Base-by-base conservation (phyloP, 2,329 filamentous ascomycete genomes). In the Phaeosphaeriaceae sp. region DNA sequence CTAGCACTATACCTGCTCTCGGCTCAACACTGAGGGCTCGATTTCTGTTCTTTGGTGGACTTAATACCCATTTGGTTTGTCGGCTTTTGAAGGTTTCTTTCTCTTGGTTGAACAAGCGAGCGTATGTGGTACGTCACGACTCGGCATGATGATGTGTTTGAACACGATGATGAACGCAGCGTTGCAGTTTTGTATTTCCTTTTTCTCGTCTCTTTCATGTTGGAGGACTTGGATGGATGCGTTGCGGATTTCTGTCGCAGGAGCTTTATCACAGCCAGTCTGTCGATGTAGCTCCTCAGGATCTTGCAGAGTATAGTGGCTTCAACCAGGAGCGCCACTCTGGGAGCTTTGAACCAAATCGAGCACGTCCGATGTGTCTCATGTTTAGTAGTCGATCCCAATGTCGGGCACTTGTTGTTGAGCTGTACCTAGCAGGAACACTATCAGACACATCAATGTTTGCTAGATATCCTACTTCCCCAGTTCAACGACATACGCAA, bases 1-100 rank as follows among this genome's bases (percentile, higher is more conserved):
- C 55, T 53, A 51, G 68, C 67, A 66, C 62, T 71, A 71, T 71
- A 71, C 68, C 68, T 67, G 60, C 68, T 69, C 65, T 61, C 54
- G 54, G 61, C 57, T 54, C 54, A 51, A 51, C 48, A 52, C 49
- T 60, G 67, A 63, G 66, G 56, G 21, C 24, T 47, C 45, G 24
- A n/a, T 27, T 53, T 48, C 61, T 65, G 49, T 65, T 66, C 53
- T 58, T 65, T 57, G 60, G 48, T 57, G 68, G 67, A 69, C 68
- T 60, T 68, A 71, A 71, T 71, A 69, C 68, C 65, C 62, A 66
- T 66, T 62, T 50, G 51, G 47, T 48, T 58, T 58, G 55, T 57
- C 56, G 50, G 25, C 53, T 61, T 54, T 61, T 55, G 42, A 17
- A 40, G 40, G 15, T 27, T 25, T 41, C 20, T 41, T 51, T 40